A percentile compares a stretch with the other conserved stretches of the same genome.
These are phyloP conservation scores for Nakaseomyces glabratus DNA, from an alignment of 1,139 yeast species.

Conservation along the genomic window DNA sequence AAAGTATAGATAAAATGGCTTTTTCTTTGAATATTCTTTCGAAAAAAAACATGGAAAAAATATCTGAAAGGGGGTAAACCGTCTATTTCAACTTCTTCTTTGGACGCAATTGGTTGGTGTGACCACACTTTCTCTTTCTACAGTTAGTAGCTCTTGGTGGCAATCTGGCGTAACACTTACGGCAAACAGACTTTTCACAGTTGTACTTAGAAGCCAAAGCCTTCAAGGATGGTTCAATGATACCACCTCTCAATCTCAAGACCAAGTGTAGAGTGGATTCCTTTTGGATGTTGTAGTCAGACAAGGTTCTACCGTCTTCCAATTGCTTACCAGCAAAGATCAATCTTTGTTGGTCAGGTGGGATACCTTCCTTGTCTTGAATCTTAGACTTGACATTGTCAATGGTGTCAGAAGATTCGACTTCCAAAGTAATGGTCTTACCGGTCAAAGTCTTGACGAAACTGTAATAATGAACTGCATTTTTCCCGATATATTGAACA, in stretches of 20 bases:
- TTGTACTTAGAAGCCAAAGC: constrained; percentile 99
- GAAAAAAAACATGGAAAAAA: too few species aligned
- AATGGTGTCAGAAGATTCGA: constrained; percentile 88
- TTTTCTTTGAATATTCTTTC: neutral
- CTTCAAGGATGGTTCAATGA: constrained; percentile 98
- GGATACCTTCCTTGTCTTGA: constrained; percentile 92
- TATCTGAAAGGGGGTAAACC: constrained; percentile 30
- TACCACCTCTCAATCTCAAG: constrained; percentile 89
- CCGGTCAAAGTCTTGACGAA: constrained; percentile 83
- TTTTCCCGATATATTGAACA: neutral
- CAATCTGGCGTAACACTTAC: constrained; percentile 99
- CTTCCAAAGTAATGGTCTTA: constrained; percentile 89
- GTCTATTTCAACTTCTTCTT: constrained; percentile 98
- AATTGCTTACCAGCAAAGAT: constrained; percentile 92
- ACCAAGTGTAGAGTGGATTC: constrained; percentile 86
- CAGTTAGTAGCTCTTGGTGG: constrained; percentile 99
- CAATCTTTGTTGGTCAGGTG: constrained; percentile 91
- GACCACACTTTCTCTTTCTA: constrained; percentile 99
- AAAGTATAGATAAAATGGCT: constrained; percentile 2
- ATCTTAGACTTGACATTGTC: constrained; percentile 91
- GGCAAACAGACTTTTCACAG: constrained; percentile 99
- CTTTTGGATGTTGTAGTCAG: constrained; percentile 93
- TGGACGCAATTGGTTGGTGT: constrained; percentile 99
- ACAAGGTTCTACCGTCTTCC: constrained; percentile 86
- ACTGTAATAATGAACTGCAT: constrained; percentile 38